A percentile compares a stretch with the other conserved stretches of the same genome.
Evolutionary conservation across 495 filamentous ascomycete genomes (phyloP).

Genomic region (Tricharina praecox): DNA sequence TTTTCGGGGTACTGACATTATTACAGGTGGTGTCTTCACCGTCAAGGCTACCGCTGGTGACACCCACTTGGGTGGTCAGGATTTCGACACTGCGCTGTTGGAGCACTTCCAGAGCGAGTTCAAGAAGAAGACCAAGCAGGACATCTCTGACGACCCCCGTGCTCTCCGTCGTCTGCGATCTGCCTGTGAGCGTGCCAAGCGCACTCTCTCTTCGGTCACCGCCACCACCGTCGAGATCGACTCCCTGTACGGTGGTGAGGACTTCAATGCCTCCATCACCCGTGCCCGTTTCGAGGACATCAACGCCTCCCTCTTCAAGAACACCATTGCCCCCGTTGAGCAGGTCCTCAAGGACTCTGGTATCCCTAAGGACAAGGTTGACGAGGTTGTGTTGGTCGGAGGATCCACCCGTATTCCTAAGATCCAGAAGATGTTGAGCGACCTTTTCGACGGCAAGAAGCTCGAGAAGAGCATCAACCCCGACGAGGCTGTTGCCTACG

Average conservation of each 20-base stretch:
- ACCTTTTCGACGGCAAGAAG: conserved; percentile 99
- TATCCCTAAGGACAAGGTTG: conserved; percentile 84
- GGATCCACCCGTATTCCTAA: conserved; percentile 98
- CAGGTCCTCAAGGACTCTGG: conserved; percentile 94
- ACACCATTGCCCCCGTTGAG: conserved; percentile 93
- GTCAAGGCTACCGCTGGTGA: conserved; percentile 98
- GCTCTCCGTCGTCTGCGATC: conserved; percentile 94
- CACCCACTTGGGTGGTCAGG: conserved; percentile 96
- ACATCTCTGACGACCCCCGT: conserved; percentile 77
- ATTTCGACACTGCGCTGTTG: conserved; percentile 95
- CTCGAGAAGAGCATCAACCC: conserved; percentile 99
- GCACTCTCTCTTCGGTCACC: conserved; percentile 87
- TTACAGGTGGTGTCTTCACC: conserved; percentile 71
- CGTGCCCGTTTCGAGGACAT: conserved; percentile 99
- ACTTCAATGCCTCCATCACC: conserved; percentile 98
- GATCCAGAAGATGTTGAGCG: conserved; percentile 94
- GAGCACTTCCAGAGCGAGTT: conserved; percentile 94
- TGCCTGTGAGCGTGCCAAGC: conserved; percentile 98
- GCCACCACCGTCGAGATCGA: conserved; percentile 99
- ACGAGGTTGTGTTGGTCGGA: conserved; percentile 97
- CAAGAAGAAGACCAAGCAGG: conserved; percentile 69
- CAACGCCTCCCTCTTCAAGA: conserved; percentile 90
- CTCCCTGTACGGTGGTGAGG: conserved; percentile 91
- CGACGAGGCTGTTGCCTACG: conserved; percentile 97
- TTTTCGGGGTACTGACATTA: not conserved